Base-by-base conservation (phyloP, 257 asterid genomes). In the Orobanche coerulescens region DNA sequence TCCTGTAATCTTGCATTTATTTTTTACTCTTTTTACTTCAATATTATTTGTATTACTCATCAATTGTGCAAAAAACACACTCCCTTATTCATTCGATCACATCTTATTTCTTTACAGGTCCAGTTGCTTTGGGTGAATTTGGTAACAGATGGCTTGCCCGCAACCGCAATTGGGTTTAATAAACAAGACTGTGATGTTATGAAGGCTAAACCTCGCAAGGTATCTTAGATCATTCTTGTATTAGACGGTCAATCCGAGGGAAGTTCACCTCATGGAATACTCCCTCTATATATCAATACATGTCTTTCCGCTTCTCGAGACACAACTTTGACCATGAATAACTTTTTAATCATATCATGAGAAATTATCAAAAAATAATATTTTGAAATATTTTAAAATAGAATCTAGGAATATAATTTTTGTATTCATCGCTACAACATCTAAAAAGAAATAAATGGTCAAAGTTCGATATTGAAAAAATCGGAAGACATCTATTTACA, bases 181-280 rank as follows among this genome's bases (percentile, higher is more conserved):
- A 93, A 93, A 73, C 99, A 84, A 74, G 99, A 93, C 78, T 86
- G 84, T 19, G 97, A 93, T 79, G 99, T 93, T 58, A 93, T 93
- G 99, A 87, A 83, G 83, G 84, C 94, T 61, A 89, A 93, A 76
- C 99, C 97, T 50, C 97, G 99, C 67, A 93, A 89, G 99, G 99
- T 93, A 75, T 70, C 43, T 11, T 50, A 20, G 48, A 62, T 24
- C 51, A 58, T 7, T 33, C 12, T 47, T 2, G 20, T 19, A 18
- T 16, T 16, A 43, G 23, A 18, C 25, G 25, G 15, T 8, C 18
- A 48, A 22, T 48, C 31, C 31, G 10, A 19, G 14, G n/a, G 52
- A 48, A 8, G 4, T 15, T 44, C 51, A 48, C 14, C 28, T 48
- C 26, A 5, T 46, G 52, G 22, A 46, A 46, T 19, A 26, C 3